Evolutionary conservation across 495 filamentous ascomycete genomes (phyloP).

Genomic region (Penicillium steckii): DNA sequence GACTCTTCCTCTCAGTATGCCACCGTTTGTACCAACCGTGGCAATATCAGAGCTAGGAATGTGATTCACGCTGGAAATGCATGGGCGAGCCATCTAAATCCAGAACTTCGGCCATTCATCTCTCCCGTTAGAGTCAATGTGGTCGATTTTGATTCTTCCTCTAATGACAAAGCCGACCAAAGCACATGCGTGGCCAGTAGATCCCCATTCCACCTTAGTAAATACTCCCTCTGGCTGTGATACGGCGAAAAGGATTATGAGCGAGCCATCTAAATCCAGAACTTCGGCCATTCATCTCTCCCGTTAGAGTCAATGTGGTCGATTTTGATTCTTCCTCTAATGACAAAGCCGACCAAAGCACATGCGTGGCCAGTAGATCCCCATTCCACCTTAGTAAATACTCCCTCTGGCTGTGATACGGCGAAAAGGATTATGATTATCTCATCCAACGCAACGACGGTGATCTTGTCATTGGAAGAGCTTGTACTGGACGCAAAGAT

Average conservation of each 20-base stretch:
- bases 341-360: neutral
- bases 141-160: neutral
- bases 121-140: conserved; percentile 2
- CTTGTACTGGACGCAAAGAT: neutral
- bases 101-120: neutral
- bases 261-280: neutral
- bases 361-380: neutral
- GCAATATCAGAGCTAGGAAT: neutral
- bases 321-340: neutral
- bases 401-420: neutral
- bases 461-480: neutral
- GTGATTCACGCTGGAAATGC: conserved; percentile 1
- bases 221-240: too few species aligned
- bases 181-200: neutral
- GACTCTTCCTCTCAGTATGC: neutral
- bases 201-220: neutral
- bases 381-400: neutral
- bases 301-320: conserved; percentile 1
- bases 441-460: neutral
- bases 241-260: too few species aligned
- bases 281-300: neutral
- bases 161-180: neutral
- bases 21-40: neutral
- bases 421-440: conserved; percentile 2
- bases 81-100: neutral